A percentile compares a stretch with the other conserved stretches of the same genome.
These are phyloP conservation scores for Mycena sanguinolenta DNA, from an alignment of 768 basidiomycete genomes.

Conservation along the genomic window DNA sequence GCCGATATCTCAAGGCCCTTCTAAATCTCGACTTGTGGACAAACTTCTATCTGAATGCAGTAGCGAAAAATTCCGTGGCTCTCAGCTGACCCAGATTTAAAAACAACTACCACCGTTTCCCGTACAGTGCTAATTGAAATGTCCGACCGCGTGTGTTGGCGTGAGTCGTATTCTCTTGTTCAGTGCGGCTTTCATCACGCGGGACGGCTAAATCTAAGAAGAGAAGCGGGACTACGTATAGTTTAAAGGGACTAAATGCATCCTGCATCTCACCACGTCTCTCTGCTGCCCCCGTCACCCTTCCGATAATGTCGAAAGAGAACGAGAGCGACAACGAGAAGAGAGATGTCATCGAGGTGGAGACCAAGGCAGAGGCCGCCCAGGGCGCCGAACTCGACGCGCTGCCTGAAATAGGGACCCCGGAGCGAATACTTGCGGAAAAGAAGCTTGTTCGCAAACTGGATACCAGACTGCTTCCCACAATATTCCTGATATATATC, in stretches of 20 bases:
- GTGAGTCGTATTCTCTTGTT: conserved; percentile 17
- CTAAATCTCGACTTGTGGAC: background rate
- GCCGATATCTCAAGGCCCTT: background rate
- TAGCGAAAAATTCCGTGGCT: background rate
- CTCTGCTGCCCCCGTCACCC: background rate
- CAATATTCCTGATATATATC: conserved; percentile 70
- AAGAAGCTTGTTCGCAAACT: conserved; percentile 66
- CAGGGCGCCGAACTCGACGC: background rate
- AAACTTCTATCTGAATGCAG: background rate
- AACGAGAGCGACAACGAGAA: conserved; percentile 30
- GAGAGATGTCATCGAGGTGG: conserved; percentile 3
- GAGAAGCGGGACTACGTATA: conserved; percentile 8
- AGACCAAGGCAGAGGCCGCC: conserved; percentile 10
- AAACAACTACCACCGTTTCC: background rate
- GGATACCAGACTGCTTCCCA: conserved; percentile 68
- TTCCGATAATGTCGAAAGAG: conserved; percentile 23
- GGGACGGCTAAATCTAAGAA: conserved; percentile 6
- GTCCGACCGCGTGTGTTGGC: background rate
- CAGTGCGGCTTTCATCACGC: conserved; percentile 12
- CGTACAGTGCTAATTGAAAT: background rate
- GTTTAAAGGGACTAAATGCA: conserved; percentile 3
- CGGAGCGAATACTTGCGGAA: conserved; percentile 53
- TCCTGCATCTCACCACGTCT: conserved; percentile 1
- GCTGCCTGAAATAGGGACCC: conserved; percentile 30
- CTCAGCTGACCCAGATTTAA: conserved; percentile 9